Evolutionary conservation across 2,329 filamentous ascomycete genomes (phyloP).

Genomic region (Alternaria postmessia): DNA sequence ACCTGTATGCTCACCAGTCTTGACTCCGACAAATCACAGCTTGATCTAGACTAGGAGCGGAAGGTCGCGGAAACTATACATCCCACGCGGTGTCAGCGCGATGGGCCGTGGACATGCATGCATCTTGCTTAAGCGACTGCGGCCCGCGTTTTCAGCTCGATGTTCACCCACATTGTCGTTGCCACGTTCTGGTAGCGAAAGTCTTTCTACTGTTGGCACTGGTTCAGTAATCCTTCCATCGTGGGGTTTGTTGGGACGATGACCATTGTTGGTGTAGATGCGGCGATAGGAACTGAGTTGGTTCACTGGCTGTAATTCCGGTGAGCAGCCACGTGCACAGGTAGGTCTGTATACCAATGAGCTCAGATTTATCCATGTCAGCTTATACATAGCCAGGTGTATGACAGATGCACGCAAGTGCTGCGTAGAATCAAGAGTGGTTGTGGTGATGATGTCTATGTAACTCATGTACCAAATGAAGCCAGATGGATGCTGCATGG

Average conservation of each 20-base stretch:
- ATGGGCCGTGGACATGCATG: neutral
- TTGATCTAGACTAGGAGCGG: neutral
- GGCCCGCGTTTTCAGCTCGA: neutral
- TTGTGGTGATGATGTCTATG: neutral
- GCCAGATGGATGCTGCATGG: neutral
- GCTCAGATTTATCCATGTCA: neutral
- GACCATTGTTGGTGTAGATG: neutral
- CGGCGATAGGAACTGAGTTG: neutral
- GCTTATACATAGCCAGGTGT: neutral
- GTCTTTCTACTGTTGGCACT: fast-evolving
- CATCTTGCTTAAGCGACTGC: constrained; percentile 3
- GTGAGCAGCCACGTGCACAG: neutral
- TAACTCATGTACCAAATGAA: neutral
- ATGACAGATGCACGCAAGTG: neutral
- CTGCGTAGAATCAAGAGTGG: neutral
- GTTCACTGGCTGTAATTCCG: neutral
- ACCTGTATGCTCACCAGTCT: neutral
- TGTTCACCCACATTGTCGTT: neutral
- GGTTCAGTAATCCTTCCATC: fast-evolving
- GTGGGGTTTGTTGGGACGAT: neutral
- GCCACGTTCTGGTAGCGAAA: neutral
- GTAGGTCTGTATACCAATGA: neutral
- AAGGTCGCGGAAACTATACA: neutral
- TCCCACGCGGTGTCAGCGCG: constrained; percentile 5
- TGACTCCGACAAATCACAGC: neutral